phyloP scores from a whole-genome alignment of 768 basidiomycete species.

The Hemileccinum impolitum region DNA sequence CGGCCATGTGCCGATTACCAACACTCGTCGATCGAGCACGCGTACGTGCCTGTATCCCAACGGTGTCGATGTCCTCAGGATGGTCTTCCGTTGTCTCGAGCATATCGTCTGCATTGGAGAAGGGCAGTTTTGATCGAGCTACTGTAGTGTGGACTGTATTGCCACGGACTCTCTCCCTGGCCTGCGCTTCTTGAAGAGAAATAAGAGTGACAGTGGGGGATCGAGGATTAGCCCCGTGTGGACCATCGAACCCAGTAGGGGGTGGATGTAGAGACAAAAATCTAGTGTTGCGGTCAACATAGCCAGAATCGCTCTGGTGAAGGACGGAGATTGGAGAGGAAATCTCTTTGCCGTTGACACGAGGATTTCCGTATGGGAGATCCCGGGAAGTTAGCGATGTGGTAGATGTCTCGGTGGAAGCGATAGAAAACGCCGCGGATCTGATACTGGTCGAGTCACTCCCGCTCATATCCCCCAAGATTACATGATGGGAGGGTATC shows the following conservation, averaged over 20 bases:
- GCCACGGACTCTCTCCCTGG: slow-evolving; percentile 56
- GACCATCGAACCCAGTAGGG: slow-evolving; percentile 29
- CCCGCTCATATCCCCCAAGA: slow-evolving; percentile 35
- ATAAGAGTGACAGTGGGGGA: slow-evolving; percentile 63
- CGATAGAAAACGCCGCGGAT: slow-evolving; percentile 34
- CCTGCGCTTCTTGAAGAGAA: slow-evolving; percentile 75
- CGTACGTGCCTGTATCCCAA: slow-evolving; percentile 24
- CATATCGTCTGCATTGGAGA: slow-evolving; percentile 34
- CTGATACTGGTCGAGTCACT: slow-evolving; percentile 44
- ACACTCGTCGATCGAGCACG: slow-evolving; percentile 64
- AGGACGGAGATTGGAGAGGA: slow-evolving; percentile 51
- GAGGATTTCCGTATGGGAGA: slow-evolving; percentile 11
- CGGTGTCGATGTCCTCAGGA: slow-evolving; percentile 25
- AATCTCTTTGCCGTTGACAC: slow-evolving; percentile 49
- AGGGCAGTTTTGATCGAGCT: slow-evolving; percentile 26
- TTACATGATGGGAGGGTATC: slow-evolving; percentile 27
- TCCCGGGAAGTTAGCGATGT: slow-evolving; percentile 23
- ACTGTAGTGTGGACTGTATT: slow-evolving; percentile 36
- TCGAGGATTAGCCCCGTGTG: slow-evolving; percentile 51
- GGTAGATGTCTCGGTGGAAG: slow-evolving; percentile 34
- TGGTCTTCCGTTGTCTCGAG: slow-evolving; percentile 14
- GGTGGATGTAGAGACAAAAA: slow-evolving; percentile 34
- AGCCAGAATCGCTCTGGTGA: slow-evolving; percentile 24
- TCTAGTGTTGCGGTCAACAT: slow-evolving; percentile 28
- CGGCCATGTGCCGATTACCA: slow-evolving; percentile 46